Evolutionary conservation across 1,284 basidiomycete species (phyloP).

Genomic region (Ceratobasidium sp.): DNA sequence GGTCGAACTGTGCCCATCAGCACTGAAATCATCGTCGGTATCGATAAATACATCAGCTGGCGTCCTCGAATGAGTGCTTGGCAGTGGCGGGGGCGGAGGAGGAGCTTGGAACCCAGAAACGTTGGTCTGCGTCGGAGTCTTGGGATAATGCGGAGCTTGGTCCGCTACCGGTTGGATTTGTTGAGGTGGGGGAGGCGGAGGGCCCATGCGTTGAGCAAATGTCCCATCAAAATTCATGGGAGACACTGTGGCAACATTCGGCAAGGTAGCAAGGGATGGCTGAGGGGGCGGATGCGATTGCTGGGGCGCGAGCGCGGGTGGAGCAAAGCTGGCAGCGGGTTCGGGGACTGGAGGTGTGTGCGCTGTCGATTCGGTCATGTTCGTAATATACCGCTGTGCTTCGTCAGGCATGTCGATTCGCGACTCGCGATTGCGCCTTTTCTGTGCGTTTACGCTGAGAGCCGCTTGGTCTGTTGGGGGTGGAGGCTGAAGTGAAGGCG

Average conservation of each 20-base stretch:
- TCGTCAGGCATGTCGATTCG: constrained; percentile 75
- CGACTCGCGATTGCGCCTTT: constrained; percentile 60
- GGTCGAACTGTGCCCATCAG: constrained; percentile 29
- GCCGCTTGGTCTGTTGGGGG: not conserved
- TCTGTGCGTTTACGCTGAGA: not conserved
- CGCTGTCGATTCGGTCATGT: constrained; percentile 68
- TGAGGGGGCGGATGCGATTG: not conserved
- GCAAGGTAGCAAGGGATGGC: not conserved
- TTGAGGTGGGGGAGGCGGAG: not conserved
- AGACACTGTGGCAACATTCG: constrained; percentile 11
- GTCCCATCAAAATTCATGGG: constrained; percentile 32
- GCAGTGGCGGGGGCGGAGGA: constrained; percentile 25
- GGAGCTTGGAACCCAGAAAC: constrained; percentile 28
- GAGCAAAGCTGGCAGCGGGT: not conserved
- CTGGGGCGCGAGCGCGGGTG: not conserved
- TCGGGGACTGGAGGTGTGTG: constrained; percentile 55
- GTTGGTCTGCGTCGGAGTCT: constrained; percentile 20
- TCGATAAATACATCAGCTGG: constrained; percentile 2
- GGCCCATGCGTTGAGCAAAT: constrained; percentile 20
- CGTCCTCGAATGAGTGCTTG: constrained; percentile 8
- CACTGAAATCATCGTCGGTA: constrained; percentile 31
- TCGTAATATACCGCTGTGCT: constrained; percentile 70
- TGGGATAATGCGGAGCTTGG: not conserved
- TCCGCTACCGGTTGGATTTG: not conserved
- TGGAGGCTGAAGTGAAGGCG: constrained; percentile 43